phyloP scores from a whole-genome alignment of 1,139 yeast genomes.

The Taphrina wiesneri region DNA sequence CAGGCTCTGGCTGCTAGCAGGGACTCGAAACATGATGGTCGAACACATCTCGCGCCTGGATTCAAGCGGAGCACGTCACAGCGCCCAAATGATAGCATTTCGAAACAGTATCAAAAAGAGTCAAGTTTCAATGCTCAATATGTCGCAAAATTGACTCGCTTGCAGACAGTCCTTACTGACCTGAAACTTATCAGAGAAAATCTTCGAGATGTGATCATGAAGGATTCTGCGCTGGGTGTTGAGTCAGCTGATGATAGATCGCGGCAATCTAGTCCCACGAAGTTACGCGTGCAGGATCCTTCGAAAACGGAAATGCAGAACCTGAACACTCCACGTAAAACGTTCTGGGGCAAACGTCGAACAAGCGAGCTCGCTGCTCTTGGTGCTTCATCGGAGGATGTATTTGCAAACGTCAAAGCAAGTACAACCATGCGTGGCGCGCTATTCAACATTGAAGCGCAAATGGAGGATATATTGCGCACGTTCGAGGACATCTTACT shows the following conservation, averaged over 20 bases:
- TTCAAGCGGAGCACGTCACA: neutral
- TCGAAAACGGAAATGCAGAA: neutral
- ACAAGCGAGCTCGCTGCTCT: conserved; percentile 8
- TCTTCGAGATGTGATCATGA: conserved; percentile 3
- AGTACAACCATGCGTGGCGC: neutral
- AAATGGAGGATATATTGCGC: neutral
- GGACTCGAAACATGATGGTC: conserved; percentile 15
- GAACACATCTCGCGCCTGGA: conserved; percentile 11
- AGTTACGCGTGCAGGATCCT: neutral
- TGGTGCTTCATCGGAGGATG: neutral
- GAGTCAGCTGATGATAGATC: neutral
- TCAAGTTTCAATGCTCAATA: neutral
- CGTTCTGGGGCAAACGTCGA: conserved; percentile 2
- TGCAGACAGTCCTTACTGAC: neutral
- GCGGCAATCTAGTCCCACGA: neutral
- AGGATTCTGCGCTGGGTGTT: neutral
- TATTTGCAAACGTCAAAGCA: neutral
- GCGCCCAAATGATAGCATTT: neutral
- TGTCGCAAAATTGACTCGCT: neutral
- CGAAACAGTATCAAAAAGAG: neutral
- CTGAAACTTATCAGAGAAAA: neutral
- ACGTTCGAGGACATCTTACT: neutral
- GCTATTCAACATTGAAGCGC: neutral
- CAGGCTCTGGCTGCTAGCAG: conserved; percentile 58
- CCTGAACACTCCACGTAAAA: neutral